Percentiles rank a stretch among this genome's conserved stretches.
phyloP scores from a whole-genome alignment of 768 basidiomycete genomes.

The Boletus coccyginus region DNA sequence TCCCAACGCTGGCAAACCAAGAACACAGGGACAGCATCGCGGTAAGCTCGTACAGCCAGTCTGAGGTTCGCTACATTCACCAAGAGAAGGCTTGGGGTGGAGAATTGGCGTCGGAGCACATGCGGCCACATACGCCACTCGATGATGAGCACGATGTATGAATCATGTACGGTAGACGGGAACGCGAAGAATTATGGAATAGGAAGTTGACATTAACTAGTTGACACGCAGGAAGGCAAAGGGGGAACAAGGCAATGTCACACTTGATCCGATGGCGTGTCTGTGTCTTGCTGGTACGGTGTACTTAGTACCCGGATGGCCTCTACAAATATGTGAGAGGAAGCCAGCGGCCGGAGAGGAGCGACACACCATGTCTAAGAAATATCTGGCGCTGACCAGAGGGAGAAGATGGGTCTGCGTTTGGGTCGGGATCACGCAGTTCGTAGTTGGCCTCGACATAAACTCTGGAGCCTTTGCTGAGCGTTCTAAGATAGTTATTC shows the following conservation, averaged over 20 bases:
- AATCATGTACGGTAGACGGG: conserved; percentile 22
- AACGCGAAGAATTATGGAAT: background rate
- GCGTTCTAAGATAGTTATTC: conserved; percentile 61
- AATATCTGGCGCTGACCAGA: conserved; percentile 81
- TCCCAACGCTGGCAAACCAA: conserved; percentile 28
- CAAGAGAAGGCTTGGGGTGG: conserved; percentile 33
- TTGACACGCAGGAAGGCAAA: background rate
- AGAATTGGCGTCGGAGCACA: conserved; percentile 35
- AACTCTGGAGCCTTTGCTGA: conserved; percentile 72
- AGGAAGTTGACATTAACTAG: background rate
- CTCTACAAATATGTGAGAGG: conserved; percentile 40
- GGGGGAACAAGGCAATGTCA: background rate
- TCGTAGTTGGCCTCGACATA: conserved; percentile 82
- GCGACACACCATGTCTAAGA: conserved; percentile 65
- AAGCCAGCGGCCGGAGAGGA: background rate
- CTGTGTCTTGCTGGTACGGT: conserved; percentile 27
- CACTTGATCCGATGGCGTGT: conserved; percentile 18
- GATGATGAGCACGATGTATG: conserved; percentile 37
- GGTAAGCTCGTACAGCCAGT: conserved; percentile 27
- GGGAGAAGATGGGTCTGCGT: conserved; percentile 62
- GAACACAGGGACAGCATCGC: conserved; percentile 30
- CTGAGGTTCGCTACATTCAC: conserved; percentile 27
- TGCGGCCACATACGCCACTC: conserved; percentile 39
- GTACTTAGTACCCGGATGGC: conserved; percentile 46
- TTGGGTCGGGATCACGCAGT: conserved; percentile 66